Percentiles rank a stretch among this genome's conserved stretches.
Evolutionary conservation across 768 basidiomycete species (phyloP).

Genomic region (Russula abietina): DNA sequence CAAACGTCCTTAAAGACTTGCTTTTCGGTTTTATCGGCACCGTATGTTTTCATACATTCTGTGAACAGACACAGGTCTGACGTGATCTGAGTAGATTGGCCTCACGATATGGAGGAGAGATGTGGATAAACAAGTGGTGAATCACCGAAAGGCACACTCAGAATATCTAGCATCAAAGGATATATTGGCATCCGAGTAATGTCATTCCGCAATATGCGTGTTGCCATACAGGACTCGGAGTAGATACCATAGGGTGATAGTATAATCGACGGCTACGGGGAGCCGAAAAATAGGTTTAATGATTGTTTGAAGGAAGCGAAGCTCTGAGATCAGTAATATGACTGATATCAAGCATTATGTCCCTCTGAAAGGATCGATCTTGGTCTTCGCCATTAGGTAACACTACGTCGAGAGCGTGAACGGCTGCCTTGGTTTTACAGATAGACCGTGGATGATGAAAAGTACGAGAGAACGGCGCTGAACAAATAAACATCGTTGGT

Average conservation of each 20-base stretch:
- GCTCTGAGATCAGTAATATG: conserved; percentile 31
- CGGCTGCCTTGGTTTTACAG: conserved; percentile 67
- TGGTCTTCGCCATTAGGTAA: conserved; percentile 77
- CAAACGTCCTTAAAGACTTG: conserved; percentile 54
- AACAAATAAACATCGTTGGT: neutral
- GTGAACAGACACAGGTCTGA: neutral
- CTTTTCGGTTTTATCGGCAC: conserved; percentile 38
- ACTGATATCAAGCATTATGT: conserved; percentile 60
- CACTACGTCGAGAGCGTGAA: conserved; percentile 38
- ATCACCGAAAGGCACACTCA: conserved; percentile 35
- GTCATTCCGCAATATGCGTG: neutral
- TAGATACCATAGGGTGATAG: neutral
- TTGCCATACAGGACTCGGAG: neutral
- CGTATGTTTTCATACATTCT: conserved; percentile 31
- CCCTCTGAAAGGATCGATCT: conserved; percentile 49
- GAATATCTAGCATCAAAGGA: conserved; percentile 30
- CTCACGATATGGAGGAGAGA: conserved; percentile 37
- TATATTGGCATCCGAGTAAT: conserved; percentile 12
- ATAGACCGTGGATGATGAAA: conserved; percentile 48
- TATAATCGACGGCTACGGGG: neutral
- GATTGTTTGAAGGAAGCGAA: conserved; percentile 46
- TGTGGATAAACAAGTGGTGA: conserved; percentile 34
- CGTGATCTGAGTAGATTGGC: conserved; percentile 31
- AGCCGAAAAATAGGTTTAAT: conserved; percentile 1
- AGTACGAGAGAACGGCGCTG: conserved; percentile 29